Percentiles rank a stretch among this genome's conserved stretches.
phyloP scores from a whole-genome alignment of 257 asterid species.

The Solanum rostratum region DNA sequence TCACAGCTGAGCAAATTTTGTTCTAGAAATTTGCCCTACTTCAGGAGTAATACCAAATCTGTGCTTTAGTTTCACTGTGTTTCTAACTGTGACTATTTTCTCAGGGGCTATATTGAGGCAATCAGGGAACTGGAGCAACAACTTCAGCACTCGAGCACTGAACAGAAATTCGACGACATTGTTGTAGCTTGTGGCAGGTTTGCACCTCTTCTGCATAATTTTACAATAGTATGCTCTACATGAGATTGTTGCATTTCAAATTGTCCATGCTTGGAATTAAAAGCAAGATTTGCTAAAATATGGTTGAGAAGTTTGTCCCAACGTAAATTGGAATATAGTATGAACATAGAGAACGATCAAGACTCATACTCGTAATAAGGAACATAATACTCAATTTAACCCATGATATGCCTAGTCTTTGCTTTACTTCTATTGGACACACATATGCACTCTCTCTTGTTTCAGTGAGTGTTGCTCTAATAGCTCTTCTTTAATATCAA shows the following conservation, averaged over 20 bases:
- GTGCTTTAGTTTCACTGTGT: not conserved
- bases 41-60: not conserved
- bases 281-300: not conserved
- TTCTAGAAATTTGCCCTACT: not conserved
- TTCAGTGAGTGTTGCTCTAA: not conserved
- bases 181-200: slow-evolving; percentile 97
- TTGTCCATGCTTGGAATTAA: not conserved
- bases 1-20: not conserved
- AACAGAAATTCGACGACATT: slow-evolving; percentile 51
- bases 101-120: slow-evolving; percentile 96
- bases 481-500: not conserved
- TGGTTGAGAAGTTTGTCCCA: not conserved
- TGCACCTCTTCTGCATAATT: not conserved
- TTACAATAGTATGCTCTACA: not conserved
- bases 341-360: not conserved
- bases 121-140: slow-evolving; percentile 78
- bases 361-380: not conserved
- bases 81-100: not conserved
- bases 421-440: not conserved
- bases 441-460: not conserved
- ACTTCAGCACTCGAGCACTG: slow-evolving; percentile 19
- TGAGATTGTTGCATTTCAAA: not conserved
- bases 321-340: not conserved
- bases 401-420: not conserved
- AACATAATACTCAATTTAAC: not conserved